A percentile compares a stretch with the other conserved stretches of the same genome.
Evolutionary conservation across 2,329 filamentous ascomycete species (phyloP).

Genomic region (Passalora sequoiae): DNA sequence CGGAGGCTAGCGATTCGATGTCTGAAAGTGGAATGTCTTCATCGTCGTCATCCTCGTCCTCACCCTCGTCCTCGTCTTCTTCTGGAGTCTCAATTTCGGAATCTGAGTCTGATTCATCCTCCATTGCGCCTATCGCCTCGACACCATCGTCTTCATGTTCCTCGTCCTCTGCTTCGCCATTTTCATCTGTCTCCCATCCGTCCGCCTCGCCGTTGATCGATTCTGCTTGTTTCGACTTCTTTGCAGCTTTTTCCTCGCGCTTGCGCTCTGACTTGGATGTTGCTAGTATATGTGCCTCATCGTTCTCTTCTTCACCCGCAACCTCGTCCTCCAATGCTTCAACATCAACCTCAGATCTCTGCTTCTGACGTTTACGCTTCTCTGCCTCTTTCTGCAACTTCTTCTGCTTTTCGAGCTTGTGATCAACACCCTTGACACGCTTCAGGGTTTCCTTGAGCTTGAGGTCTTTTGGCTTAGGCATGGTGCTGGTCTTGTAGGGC

Average conservation of each 20-base stretch:
- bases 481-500: too few species aligned
- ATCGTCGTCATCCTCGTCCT: slow-evolving; percentile 65
- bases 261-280: slow-evolving; percentile 15
- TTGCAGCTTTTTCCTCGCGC: slow-evolving; percentile 24
- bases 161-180: slow-evolving; percentile 30
- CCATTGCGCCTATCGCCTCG: slow-evolving; percentile 28
- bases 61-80: slow-evolving; percentile 42
- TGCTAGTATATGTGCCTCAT: slow-evolving; percentile 19
- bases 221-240: slow-evolving; percentile 31
- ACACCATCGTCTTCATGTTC: slow-evolving; percentile 41
- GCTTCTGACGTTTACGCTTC: slow-evolving; percentile 41
- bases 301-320: slow-evolving; percentile 26
- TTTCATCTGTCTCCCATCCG: slow-evolving; percentile 31
- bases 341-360: slow-evolving; percentile 28
- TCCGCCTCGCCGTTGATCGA: slow-evolving; percentile 25
- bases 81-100: slow-evolving; percentile 32
- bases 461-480: slow-evolving; percentile 30
- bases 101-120: slow-evolving; percentile 37
- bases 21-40: slow-evolving; percentile 89
- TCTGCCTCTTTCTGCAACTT: slow-evolving; percentile 51
- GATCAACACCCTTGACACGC: slow-evolving; percentile 58
- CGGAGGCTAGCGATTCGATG: slow-evolving; percentile 69
- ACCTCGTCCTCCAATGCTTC: slow-evolving; percentile 25
- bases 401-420: slow-evolving; percentile 62
- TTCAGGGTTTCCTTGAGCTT: slow-evolving; percentile 57